Evolutionary conservation across 768 basidiomycete species (phyloP).

Genomic region (Rhodotorula taiwanensis): DNA sequence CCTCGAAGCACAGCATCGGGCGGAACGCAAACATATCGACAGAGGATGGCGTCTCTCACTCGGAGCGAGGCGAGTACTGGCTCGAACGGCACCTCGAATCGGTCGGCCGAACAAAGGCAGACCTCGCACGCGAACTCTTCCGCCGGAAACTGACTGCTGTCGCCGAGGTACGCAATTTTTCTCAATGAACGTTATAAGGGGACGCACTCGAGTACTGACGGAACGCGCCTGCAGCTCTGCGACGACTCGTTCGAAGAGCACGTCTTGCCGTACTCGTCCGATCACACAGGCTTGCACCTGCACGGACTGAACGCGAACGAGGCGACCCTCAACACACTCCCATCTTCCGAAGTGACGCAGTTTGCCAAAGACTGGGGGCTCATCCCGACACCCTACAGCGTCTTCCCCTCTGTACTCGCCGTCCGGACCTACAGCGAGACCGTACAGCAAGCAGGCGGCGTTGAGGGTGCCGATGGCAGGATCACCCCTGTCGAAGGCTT

Average conservation of each 20-base stretch:
- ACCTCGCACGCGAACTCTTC: slow-evolving; percentile 70
- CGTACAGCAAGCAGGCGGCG: slow-evolving; percentile 57
- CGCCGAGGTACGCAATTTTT: slow-evolving; percentile 61
- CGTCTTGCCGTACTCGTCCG: slow-evolving; percentile 71
- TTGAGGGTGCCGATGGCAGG: slow-evolving; percentile 64
- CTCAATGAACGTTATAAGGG: too few species aligned
- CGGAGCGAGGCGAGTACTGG: slow-evolving; percentile 78
- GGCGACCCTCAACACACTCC: slow-evolving; percentile 62
- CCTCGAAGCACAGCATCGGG: slow-evolving; percentile 88
- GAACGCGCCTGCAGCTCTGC: slow-evolving; percentile 66
- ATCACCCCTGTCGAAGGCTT: slow-evolving; percentile 70
- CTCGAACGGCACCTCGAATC: slow-evolving; percentile 59
- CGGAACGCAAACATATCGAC: slow-evolving; percentile 34
- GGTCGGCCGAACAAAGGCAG: slow-evolving; percentile 60
- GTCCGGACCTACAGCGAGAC: slow-evolving; percentile 67
- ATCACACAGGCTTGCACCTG: slow-evolving; percentile 80
- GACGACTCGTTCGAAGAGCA: slow-evolving; percentile 98
- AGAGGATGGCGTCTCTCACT: slow-evolving; percentile 55
- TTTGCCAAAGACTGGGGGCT: slow-evolving; percentile 91
- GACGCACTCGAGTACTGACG: too few species aligned
- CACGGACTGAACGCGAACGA: slow-evolving; percentile 78
- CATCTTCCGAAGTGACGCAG: slow-evolving; percentile 59
- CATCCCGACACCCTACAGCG: slow-evolving; percentile 62
- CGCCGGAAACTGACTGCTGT: slow-evolving; percentile 79
- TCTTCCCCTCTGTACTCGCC: slow-evolving; percentile 57